A percentile compares a stretch with the other conserved stretches of the same genome.
These are phyloP conservation scores for Terana coerulea DNA, from an alignment of 768 basidiomycete species.

Conservation along the genomic window DNA sequence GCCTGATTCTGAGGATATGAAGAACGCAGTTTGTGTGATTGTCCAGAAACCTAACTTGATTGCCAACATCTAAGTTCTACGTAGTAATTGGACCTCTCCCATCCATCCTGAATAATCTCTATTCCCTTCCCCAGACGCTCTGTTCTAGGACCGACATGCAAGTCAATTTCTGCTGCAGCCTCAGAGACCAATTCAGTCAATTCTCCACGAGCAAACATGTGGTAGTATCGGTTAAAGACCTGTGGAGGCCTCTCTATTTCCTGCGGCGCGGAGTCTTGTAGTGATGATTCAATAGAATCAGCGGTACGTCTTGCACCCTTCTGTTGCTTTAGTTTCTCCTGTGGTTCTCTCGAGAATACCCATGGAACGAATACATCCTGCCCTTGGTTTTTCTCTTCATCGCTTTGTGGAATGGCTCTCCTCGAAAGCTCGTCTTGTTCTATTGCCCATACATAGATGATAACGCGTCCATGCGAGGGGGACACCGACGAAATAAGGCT, in stretches of 20 bases:
- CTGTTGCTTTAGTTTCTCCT: constrained; percentile 17
- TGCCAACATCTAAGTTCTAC: constrained; percentile 70
- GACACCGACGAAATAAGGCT: constrained; percentile 64
- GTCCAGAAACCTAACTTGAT: neutral
- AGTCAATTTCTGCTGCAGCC: constrained; percentile 57
- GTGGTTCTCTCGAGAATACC: constrained; percentile 43
- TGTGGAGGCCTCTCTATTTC: constrained; percentile 26
- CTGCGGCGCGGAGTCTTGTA: neutral
- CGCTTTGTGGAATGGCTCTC: constrained; percentile 48
- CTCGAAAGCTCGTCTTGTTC: constrained; percentile 89
- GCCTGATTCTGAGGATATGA: too few relatives aligned
- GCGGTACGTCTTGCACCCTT: constrained; percentile 2
- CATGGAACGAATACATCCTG: constrained; percentile 91
- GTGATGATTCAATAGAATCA: neutral
- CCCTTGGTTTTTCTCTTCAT: constrained; percentile 33
- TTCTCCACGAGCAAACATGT: constrained; percentile 88
- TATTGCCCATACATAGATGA: constrained; percentile 97
- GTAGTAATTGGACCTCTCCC: constrained; percentile 90
- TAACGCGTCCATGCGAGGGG: constrained; percentile 64
- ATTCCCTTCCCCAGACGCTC: constrained; percentile 39
- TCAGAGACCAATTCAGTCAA: constrained; percentile 54
- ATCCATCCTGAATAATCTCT: constrained; percentile 68
- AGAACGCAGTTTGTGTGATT: too few relatives aligned
- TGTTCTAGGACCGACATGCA: constrained; percentile 42
- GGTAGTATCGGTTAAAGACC: constrained; percentile 89